These are phyloP conservation scores for Coniochaeta sp. DNA, from an alignment of 2,329 filamentous ascomycete species.

Conservation along the genomic window DNA sequence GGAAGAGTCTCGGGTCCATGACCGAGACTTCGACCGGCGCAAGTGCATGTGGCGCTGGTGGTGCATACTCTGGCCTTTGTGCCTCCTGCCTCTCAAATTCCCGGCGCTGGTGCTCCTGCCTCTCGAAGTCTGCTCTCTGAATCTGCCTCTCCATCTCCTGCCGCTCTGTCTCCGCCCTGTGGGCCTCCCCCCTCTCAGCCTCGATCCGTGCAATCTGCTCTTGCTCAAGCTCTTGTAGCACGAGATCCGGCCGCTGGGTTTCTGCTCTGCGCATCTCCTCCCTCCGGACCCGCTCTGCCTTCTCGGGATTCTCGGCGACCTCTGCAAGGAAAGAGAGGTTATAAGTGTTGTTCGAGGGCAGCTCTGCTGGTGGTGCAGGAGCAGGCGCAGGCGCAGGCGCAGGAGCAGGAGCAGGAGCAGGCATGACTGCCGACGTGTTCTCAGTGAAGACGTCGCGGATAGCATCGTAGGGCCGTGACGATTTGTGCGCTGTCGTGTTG, in stretches of 20 bases:
- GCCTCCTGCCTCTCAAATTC: neutral
- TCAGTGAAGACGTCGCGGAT: constrained; percentile 34
- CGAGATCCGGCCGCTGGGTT: neutral
- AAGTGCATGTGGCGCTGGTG: neutral
- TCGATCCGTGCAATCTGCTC: neutral
- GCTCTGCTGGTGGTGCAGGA: neutral
- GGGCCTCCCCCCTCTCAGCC: neutral
- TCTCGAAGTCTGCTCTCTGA: neutral
- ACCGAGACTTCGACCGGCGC: neutral
- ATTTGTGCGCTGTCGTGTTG: constrained; percentile 8
- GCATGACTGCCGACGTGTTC: constrained; percentile 6
- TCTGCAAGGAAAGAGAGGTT: constrained; percentile 24
- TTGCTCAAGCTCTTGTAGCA: neutral
- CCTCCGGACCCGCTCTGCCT: neutral
- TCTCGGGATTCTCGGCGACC: constrained; percentile 13
- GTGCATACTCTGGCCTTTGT: neutral
- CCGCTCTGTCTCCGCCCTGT: neutral
- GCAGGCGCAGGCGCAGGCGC: constrained; percentile 13
- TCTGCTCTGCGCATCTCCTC: neutral
- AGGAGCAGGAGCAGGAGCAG: constrained; percentile 9
- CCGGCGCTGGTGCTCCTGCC: neutral
- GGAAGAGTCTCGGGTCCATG: neutral
- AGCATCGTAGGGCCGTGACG: constrained; percentile 34
- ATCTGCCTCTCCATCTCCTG: neutral
- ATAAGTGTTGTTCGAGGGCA: constrained; percentile 12